Conservation (phyloP, 2,329 filamentous ascomycete species). For the Achaetomium macrosporum region DNA sequence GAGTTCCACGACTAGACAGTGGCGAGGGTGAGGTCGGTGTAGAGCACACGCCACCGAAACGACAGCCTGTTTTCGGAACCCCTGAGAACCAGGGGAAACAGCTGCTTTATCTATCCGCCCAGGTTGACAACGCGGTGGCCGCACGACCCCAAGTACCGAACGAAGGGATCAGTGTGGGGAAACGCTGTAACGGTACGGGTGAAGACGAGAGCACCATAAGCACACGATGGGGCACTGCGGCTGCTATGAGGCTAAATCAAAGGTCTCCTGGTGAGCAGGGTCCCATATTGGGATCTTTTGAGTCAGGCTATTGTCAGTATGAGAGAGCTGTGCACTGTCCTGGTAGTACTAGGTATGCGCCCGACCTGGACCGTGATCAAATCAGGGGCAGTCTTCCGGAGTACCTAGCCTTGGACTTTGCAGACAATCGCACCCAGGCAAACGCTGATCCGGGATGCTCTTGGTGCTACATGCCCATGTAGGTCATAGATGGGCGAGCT, state of each 20-base stretch:
- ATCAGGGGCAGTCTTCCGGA: too few species aligned
- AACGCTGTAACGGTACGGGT: slow-evolving; percentile 10
- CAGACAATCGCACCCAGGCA: too few species aligned
- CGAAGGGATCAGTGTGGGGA: slow-evolving; percentile 12
- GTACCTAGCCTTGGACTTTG: background rate
- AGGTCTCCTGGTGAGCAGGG: background rate
- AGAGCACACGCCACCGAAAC: background rate
- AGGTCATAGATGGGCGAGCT: background rate
- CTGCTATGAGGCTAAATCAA: background rate
- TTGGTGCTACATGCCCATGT: too few species aligned
- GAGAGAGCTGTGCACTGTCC: too few species aligned
- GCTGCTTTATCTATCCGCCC: background rate
- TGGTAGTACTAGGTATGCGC: too few species aligned
- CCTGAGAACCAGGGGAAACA: background rate
- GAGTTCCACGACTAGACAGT: background rate
- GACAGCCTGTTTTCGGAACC: background rate
- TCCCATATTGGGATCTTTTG: too few species aligned
- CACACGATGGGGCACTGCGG: too few species aligned
- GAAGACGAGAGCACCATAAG: slow-evolving; percentile 13
- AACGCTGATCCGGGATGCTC: background rate
- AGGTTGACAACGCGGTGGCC: background rate
- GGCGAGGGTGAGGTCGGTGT: background rate
- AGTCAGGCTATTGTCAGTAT: too few species aligned
- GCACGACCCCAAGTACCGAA: slow-evolving; percentile 16
- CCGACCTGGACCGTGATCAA: too few species aligned